Evolutionary conservation across 805 yeast species (phyloP), one percentile per base, ranked within the genome.

Genomic region (Jamesozyma lodderae): DNA sequence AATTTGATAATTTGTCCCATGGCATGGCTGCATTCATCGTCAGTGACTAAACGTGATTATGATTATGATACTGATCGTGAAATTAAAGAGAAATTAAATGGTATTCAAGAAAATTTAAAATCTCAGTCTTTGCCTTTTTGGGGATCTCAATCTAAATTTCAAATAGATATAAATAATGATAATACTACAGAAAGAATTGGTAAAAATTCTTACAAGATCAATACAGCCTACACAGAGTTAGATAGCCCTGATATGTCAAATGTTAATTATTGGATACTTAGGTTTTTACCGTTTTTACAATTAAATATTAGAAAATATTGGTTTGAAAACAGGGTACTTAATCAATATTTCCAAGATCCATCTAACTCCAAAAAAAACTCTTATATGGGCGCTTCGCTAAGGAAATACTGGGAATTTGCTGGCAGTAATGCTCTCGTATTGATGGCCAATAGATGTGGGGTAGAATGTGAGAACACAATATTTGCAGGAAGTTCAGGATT

Each of bases 1-100:
- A 67, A 73, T 24, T 59, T 88, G 40, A 66, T 84, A 1, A 53
- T 88, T 11, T 75, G 81, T 42, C 95, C 96, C 2, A 86, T 82
- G 73, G 94, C 94, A 0, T 88, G 96, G 96, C 64, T 85, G 45
- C 69, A 73, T 28, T 64, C 73, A 0, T 53, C 62, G 32, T 72
- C 86, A 0, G 52, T 57, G 4, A 49, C 63, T 1, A 37, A 47
- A n/a, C 36, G 27, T 4, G 42, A 33, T 33, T 14, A 41, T 18
- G 41, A 38, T 3, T 19, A 25, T 23, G 48, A 48, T 27, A 28
- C 43, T 13, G 36, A 56, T 46, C 18, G 41, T 21, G 37, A 42
- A 37, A 22, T 35, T 11, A 16, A 11, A 9, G 26, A 25, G 20
- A 41, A 40, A 15, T 32, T 40, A 18, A 18, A 31, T 9, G 34